Percentiles rank a stretch among this genome's conserved stretches.
Conservation (phyloP, 345 rosid species). For the Eucalyptus dawsonii region DNA sequence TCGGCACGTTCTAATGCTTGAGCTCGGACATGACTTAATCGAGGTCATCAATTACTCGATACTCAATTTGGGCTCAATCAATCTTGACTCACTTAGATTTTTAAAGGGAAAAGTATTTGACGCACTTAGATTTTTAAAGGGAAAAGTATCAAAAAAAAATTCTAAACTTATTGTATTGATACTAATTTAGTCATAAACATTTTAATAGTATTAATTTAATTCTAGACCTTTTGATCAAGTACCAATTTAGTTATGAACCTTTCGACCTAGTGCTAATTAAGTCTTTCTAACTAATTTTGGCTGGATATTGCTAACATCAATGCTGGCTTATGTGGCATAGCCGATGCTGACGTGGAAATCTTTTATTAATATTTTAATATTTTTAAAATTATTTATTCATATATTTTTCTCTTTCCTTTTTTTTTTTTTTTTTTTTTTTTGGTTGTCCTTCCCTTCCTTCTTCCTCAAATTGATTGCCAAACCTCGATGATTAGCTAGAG, state of each 20-base stretch:
- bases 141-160: too few relatives aligned
- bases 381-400: too few relatives aligned
- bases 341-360: too few relatives aligned
- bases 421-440: too few relatives aligned
- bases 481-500: rapidly evolving
- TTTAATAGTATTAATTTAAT: too few relatives aligned
- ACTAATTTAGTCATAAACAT: rapidly evolving
- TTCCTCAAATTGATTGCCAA: too few relatives aligned
- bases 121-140: neutral
- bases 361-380: too few relatives aligned
- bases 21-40: neutral
- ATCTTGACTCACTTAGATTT: neutral
- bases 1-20: neutral
- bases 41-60: neutral
- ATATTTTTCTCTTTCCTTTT: too few relatives aligned
- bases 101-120: neutral
- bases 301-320: rapidly evolving
- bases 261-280: rapidly evolving
- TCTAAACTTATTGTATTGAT: rapidly evolving
- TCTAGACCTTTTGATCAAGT: rapidly evolving
- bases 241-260: rapidly evolving
- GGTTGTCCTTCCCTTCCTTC: too few relatives aligned
- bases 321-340: too few relatives aligned
- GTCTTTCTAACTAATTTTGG: too few relatives aligned
- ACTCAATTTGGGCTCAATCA: neutral